phyloP scores from a whole-genome alignment of 257 asterid species.

The Gentiana straminea region DNA sequence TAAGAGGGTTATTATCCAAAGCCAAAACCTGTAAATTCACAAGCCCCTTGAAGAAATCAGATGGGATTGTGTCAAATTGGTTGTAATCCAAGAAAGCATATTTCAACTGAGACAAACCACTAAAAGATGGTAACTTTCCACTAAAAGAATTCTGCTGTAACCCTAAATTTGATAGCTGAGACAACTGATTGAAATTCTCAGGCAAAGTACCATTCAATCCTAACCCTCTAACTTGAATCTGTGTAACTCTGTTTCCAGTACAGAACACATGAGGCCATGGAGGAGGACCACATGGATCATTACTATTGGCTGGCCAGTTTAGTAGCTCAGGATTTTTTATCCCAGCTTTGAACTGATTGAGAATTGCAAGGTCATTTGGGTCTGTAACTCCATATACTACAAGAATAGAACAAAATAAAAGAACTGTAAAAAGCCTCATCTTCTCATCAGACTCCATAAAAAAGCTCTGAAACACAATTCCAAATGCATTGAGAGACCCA shows the following conservation, averaged over 20 bases:
- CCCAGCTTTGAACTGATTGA: conserved; percentile 48
- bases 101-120: conserved; percentile 51
- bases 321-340: conserved; percentile 61
- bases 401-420: conserved; percentile 23
- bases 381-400: conserved; percentile 39
- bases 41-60: conserved; percentile 73
- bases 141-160: conserved; percentile 55
- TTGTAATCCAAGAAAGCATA: conserved; percentile 74
- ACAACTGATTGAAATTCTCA: conserved; percentile 43
- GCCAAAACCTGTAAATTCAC: conserved; percentile 70
- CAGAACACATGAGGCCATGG: conserved; percentile 66
- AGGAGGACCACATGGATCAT: conserved; percentile 84
- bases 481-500: conserved; percentile 21
- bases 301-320: conserved; percentile 57
- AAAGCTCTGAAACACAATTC: conserved; percentile 18
- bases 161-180: conserved; percentile 52
- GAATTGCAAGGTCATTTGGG: conserved; percentile 52
- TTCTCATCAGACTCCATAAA: conserved; percentile 32
- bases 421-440: conserved; percentile 12
- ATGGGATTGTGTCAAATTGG: conserved; percentile 57
- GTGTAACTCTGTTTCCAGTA: conserved; percentile 40
- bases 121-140: conserved; percentile 68
- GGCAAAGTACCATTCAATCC: conserved; percentile 79
- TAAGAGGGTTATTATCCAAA: conserved; percentile 57
- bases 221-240: conserved; percentile 73